Evolutionary conservation across 805 yeast genomes (phyloP).

Genomic region (Kluyveromyces lactis): DNA sequence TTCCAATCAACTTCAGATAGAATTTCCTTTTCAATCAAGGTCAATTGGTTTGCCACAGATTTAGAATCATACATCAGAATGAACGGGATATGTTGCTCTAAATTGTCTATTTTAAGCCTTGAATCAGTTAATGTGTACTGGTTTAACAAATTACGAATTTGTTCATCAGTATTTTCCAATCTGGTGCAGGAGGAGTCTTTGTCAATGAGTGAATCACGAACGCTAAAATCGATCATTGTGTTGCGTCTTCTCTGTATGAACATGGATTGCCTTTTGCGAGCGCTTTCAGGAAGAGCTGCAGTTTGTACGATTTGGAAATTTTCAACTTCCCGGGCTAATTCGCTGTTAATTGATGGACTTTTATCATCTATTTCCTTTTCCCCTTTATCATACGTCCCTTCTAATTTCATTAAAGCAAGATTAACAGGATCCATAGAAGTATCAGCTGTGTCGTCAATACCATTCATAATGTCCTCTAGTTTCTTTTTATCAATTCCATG

Average conservation of each 20-base stretch:
- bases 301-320: constrained; percentile 4
- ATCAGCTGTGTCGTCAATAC: constrained; percentile 80
- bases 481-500: constrained; percentile 3
- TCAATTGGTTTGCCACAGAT: constrained; percentile 70
- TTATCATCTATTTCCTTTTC: constrained; percentile 7
- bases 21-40: constrained; percentile 79
- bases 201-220: constrained; percentile 25
- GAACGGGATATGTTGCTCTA: constrained; percentile 69
- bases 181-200: not conserved
- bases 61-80: constrained; percentile 62
- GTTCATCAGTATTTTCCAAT: constrained; percentile 6
- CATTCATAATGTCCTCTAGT: constrained; percentile 23
- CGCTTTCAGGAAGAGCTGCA: constrained; percentile 11
- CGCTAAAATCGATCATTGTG: constrained; percentile 25
- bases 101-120: constrained; percentile 20
- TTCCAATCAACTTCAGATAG: constrained; percentile 86
- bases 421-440: constrained; percentile 66
- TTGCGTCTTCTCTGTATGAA: constrained; percentile 33
- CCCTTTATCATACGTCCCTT: constrained; percentile 45
- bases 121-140: constrained; percentile 22
- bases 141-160: constrained; percentile 19
- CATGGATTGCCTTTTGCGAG: constrained; percentile 23
- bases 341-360: constrained; percentile 4
- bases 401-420: constrained; percentile 68
- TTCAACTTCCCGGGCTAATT: constrained; percentile 5